Evolutionary conservation across 768 basidiomycete genomes (phyloP), one percentile per base, ranked within the genome.

Genomic region (Agaricus sinodeliciosus): DNA sequence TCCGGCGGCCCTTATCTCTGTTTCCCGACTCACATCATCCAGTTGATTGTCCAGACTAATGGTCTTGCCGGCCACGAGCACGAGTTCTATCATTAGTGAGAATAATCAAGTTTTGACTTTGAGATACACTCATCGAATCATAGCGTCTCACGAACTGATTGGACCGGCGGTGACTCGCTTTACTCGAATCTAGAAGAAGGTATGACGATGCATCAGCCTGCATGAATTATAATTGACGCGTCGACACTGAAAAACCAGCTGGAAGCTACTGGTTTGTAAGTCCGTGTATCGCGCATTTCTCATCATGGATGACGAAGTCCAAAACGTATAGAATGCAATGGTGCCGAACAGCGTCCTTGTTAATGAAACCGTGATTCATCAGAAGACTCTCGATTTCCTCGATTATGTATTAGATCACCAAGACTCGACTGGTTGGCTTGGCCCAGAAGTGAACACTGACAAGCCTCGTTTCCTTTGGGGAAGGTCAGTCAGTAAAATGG

Each of bases 261-360:
- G 78, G 78, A 44, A 79, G 77, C 62, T 80, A 80, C 57, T 79
- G 77, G 79, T 80, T 78, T 74, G 78, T 75, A 55, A 44, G 75
- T 73, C 9, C 8, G 27, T 34, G 49, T n/a, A 16, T 18, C 12
- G 22, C 37, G 34, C n/a, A 27, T 9, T 4, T 22, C 27, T 12
- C 13, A 9, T 13, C 9, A 22, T 22, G 25, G 26, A 22, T 34
- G 22, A 39, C 43, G 16, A n/a, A 31, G 31, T 45, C 31, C 51
- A 28, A 56, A 15, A 3, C 12, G 7, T 43, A 37, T 28, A 55
- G 77, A 81, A 81, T 55, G 78, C 67, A 4, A 75, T 80, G 76
- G 74, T 80, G 0, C 76, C 78, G 0, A 76, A 76, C 52, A 77
- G 76, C 26, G 61, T 79, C 8, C 66, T 81, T 1, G 67, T 70